phyloP scores from a whole-genome alignment of 305 asterid species.

The Fraxinus sp. region DNA sequence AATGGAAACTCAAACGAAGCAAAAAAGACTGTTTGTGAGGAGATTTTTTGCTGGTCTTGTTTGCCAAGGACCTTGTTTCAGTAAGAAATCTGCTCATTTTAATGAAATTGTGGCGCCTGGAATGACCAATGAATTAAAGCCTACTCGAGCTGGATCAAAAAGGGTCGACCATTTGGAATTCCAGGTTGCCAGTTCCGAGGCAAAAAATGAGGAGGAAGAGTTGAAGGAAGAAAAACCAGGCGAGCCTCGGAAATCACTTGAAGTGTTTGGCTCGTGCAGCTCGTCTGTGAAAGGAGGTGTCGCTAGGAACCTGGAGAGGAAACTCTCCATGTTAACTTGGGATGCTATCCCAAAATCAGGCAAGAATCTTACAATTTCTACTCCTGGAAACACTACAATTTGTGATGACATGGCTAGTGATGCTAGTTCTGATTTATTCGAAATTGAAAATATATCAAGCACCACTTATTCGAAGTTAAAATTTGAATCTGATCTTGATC shows the following conservation, averaged over 20 bases:
- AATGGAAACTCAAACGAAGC: slow-evolving; percentile 32
- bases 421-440: slow-evolving; percentile 84
- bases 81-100: slow-evolving; percentile 40
- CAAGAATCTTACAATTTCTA: slow-evolving; percentile 32
- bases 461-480: slow-evolving; percentile 28
- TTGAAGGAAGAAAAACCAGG: slow-evolving; percentile 25
- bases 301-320: slow-evolving; percentile 61
- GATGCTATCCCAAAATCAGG: slow-evolving; percentile 64
- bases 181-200: not conserved
- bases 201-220: slow-evolving; percentile 17
- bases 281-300: slow-evolving; percentile 40
- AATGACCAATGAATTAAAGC: slow-evolving; percentile 12
- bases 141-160: slow-evolving; percentile 24
- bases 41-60: slow-evolving; percentile 46
- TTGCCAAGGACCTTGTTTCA: slow-evolving; percentile 61
- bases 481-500: slow-evolving; percentile 19
- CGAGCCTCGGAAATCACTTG: slow-evolving; percentile 54
- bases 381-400: slow-evolving; percentile 28
- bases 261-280: slow-evolving; percentile 63
- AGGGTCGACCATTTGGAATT: slow-evolving; percentile 15
- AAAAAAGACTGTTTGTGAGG: slow-evolving; percentile 36
- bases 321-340: slow-evolving; percentile 92
- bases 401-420: slow-evolving; percentile 81
- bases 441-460: slow-evolving; percentile 66
- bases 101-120: slow-evolving; percentile 14